Conservation (phyloP, 306 rosid genomes). For the Rosa chinensis region DNA sequence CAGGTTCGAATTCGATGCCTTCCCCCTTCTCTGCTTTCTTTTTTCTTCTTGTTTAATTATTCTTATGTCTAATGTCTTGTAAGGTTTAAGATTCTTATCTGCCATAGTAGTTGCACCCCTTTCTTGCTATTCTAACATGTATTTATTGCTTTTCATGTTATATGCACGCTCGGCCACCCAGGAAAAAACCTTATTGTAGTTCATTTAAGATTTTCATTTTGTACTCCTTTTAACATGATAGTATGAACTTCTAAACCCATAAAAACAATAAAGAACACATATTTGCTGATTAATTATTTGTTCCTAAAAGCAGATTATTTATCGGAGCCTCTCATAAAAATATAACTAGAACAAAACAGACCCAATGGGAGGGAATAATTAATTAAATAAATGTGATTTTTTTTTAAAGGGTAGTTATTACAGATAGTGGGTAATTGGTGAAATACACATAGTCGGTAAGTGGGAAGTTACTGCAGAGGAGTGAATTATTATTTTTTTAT, state of each 20-base stretch:
- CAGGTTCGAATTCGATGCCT: slow-evolving; percentile 9
- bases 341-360: no score
- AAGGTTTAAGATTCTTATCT: neutral
- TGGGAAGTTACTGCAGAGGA: no score
- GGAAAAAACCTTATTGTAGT: neutral
- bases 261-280: no score
- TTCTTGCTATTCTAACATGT: neutral
- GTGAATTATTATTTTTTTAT: no score
- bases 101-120: neutral
- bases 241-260: neutral
- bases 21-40: neutral
- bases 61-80: neutral
- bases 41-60: neutral
- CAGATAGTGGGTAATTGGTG: no score
- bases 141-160: neutral
- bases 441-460: no score
- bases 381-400: no score
- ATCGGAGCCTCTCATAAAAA: no score
- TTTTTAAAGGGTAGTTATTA: no score
- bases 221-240: neutral
- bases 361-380: no score
- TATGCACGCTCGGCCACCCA: neutral
- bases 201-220: neutral
- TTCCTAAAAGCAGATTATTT: no score
- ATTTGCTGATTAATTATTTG: no score